These are phyloP conservation scores for Geotrichum bryndzae DNA, from an alignment of 1,139 yeast species.

Conservation along the genomic window DNA sequence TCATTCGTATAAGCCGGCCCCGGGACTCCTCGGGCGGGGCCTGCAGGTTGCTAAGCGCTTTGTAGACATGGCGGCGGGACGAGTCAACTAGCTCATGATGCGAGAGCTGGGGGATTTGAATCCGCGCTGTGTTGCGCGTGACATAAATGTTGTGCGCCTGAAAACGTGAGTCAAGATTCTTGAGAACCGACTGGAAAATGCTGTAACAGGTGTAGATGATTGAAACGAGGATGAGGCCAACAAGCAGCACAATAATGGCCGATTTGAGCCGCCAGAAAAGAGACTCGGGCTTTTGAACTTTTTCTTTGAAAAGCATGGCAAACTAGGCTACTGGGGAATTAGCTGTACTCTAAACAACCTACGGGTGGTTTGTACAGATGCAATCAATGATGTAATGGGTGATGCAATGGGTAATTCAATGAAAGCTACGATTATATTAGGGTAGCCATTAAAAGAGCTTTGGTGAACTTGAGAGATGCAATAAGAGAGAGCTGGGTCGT, in stretches of 20 bases:
- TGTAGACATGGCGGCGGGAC: not conserved
- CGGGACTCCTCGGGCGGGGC: not conserved
- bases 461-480: not conserved
- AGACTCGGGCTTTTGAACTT: not conserved
- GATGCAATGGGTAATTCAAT: not conserved
- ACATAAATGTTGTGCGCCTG: not conserved
- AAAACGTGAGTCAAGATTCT: not conserved
- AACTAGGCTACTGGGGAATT: too few species aligned
- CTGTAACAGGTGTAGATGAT: not conserved
- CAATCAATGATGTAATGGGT: too few species aligned
- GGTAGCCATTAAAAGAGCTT: not conserved
- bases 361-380: too few species aligned
- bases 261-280: constrained; percentile 4
- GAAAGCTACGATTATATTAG: not conserved
- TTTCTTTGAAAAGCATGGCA: not conserved
- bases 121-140: not conserved
- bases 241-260: constrained; percentile 1
- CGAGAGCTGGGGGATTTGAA: not conserved
- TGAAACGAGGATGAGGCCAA: not conserved
- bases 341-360: too few species aligned
- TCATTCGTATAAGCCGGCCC: not conserved
- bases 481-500: not conserved
- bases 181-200: not conserved
- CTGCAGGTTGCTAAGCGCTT: not conserved
- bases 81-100: not conserved